Base-by-base conservation (phyloP, 2,329 filamentous ascomycete genomes). In the Allantophomopsis lycopodina region DNA sequence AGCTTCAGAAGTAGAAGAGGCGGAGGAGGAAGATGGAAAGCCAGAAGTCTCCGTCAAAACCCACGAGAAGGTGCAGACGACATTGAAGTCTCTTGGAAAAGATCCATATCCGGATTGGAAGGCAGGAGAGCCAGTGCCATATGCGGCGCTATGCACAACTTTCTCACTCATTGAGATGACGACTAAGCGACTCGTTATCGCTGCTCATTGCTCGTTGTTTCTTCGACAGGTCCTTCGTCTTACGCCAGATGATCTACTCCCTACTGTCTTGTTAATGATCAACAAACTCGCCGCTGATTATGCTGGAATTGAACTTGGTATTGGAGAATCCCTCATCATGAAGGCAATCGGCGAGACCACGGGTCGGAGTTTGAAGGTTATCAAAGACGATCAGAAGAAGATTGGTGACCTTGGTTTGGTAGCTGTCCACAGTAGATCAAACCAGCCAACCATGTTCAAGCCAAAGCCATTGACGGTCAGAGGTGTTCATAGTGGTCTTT, bases 261-360 rank as follows among this genome's bases (percentile, higher is more conserved):
- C 88, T 0, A 94, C 86, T 0, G 79, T 96, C 17, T 69, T 94
- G 46, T 74, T 98, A 21, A 96, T 98, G 91, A 84, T 94, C 59
- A 95, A 95, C 63, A 96, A 96, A 59, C 75, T 98, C 18, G 91
- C 91, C 2, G 89, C 91, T 3, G 91, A 98, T 55, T 98, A 95
- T 58, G 82, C 88, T 34, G 91, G 91, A 15, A 88, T 98, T 46
- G 91, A 98, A 60, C 71, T 98, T 21, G 91, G 91, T n/a, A 98
- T 98, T 50, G 91, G 91, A 41, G 91, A 98, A 61, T 96, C 89
- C 1, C 63, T 98, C 20, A 95, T 98, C 52, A 96, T 96, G 88
- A 98, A 96, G 59, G 85, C 91, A 5, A 94, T 98, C 53, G 89
- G 89, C 10, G 89, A 96, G 63, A 83, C 80, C 21, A 98, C 91